Percentiles rank a stretch among this genome's conserved stretches.
These are phyloP conservation scores for Nephelium lappaceum DNA, from an alignment of 345 rosid species.

Conservation along the genomic window DNA sequence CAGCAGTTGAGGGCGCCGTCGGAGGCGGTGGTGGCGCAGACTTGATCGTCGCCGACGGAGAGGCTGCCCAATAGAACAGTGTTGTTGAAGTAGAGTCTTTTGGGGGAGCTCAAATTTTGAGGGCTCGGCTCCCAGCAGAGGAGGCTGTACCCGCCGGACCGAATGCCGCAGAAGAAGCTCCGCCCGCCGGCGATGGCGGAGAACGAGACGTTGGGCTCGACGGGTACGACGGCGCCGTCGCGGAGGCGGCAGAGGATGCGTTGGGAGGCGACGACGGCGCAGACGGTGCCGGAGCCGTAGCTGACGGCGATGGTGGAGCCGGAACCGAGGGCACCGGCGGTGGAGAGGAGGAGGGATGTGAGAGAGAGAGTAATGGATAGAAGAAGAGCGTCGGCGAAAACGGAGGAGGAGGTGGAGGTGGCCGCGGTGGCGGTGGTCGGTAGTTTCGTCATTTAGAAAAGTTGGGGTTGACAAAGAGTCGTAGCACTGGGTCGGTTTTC, in stretches of 20 bases:
- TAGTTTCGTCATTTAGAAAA: constrained; percentile 54
- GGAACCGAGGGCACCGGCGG: constrained; percentile 54
- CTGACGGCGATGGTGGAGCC: constrained; percentile 71
- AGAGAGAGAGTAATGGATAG: constrained; percentile 16
- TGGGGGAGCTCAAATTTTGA: constrained; percentile 24
- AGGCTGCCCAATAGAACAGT: constrained; percentile 42
- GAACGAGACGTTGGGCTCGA: constrained; percentile 61
- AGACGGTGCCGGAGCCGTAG: constrained; percentile 59
- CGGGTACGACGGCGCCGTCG: constrained; percentile 20
- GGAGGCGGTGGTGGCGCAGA: constrained; percentile 58
- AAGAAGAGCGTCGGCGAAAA: neutral
- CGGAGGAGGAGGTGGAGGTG: neutral
- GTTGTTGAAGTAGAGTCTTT: constrained; percentile 51
- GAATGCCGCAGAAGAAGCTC: constrained; percentile 64
- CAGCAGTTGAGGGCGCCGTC: constrained; percentile 52
- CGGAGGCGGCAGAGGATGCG: constrained; percentile 49
- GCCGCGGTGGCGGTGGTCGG: constrained; percentile 21
- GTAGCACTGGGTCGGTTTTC: constrained; percentile 24
- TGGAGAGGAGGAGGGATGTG: constrained; percentile 15
- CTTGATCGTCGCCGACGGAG: constrained; percentile 65
- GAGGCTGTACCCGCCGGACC: constrained; percentile 56
- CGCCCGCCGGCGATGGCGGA: constrained; percentile 69
- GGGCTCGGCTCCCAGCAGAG: constrained; percentile 63
- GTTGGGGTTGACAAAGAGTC: constrained; percentile 23
- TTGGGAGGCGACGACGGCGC: constrained; percentile 59